Evolutionary conservation across 1,284 basidiomycete species (phyloP).

Genomic region (Ganoderma lucidum): DNA sequence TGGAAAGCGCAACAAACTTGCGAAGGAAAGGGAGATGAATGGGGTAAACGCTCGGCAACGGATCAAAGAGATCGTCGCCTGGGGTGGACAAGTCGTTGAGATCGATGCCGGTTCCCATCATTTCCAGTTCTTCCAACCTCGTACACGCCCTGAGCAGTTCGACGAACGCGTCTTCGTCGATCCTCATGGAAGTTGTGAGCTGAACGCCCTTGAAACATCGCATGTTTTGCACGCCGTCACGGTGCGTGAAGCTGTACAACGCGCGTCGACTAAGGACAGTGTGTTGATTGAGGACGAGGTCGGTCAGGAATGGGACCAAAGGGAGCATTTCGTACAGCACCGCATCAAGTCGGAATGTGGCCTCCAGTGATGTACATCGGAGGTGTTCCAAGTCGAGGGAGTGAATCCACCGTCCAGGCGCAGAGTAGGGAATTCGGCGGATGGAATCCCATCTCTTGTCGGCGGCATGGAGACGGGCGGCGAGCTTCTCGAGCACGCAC

Average conservation of each 20-base stretch:
- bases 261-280: constrained; percentile 68
- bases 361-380: constrained; percentile 49
- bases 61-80: constrained; percentile 32
- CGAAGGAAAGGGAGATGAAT: constrained; percentile 67
- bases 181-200: constrained; percentile 28
- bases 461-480: constrained; percentile 59
- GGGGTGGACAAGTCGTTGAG: constrained; percentile 53
- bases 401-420: constrained; percentile 86
- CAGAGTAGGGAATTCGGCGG: constrained; percentile 81
- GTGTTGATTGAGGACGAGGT: constrained; percentile 65
- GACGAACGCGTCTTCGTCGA: constrained; percentile 44
- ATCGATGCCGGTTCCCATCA: constrained; percentile 68
- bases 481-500: constrained; percentile 62
- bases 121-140: constrained; percentile 71
- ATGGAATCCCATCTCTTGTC: constrained; percentile 89
- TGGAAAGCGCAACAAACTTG: constrained; percentile 70
- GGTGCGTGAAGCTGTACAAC: constrained; percentile 59
- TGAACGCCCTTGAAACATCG: constrained; percentile 67
- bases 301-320: constrained; percentile 71
- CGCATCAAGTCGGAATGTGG: constrained; percentile 63
- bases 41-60: constrained; percentile 44
- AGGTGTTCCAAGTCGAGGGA: constrained; percentile 72
- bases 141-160: constrained; percentile 62
- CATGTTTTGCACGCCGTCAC: constrained; percentile 62
- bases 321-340: constrained; percentile 71